Base-by-base conservation (phyloP, 306 rosid species). In the Arachis hypogaea region DNA sequence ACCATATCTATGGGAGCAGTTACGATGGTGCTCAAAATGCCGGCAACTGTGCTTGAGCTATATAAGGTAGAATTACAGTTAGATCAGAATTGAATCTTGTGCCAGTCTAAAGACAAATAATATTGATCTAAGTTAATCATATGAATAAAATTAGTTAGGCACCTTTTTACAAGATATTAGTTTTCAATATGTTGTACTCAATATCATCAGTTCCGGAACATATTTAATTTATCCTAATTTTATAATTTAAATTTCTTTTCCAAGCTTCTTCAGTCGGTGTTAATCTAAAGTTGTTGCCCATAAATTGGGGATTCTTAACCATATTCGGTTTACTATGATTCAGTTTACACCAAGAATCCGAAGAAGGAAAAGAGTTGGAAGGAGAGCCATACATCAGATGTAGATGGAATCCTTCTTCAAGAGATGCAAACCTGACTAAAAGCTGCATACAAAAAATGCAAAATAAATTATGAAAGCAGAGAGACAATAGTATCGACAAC, bases 1-100 rank as follows among this genome's bases (percentile, higher is more conserved):
- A 89, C 79, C 95, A 90, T 94, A 87, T 94, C 99, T 74, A 92
- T 58, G 1, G 99, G 99, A 47, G 99, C 91, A 44, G 96, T 94
- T 71, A 90, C 58, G 47, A 94, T 75, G 71, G 97, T 94, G 75
- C 99, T 87, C 75, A 78, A 79, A 22, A 78, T 41, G 66, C 97
- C 99, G 3, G 97, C 97, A 79, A 79, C 78, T 50, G 86, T 71
- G 78, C 99, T 94, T 40, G 99, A 88, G 73, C 99, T 94, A 82
- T 82, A 87, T 51, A 77, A 74, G 69, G 72, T 42, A 75, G 47
- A 81, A 72, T 22, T 30, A 61, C 55, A 60, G 73, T 85, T 71
- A 85, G 82, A 61, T 69, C 66, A 59, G 63, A 49, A 40, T 40
- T 62, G 69, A 63, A 44, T 12, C 56, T n/a, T 30, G 63, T 44